phyloP scores from a whole-genome alignment of 352 stramenopile genomes.

The Pseudoperonospora humuli region DNA sequence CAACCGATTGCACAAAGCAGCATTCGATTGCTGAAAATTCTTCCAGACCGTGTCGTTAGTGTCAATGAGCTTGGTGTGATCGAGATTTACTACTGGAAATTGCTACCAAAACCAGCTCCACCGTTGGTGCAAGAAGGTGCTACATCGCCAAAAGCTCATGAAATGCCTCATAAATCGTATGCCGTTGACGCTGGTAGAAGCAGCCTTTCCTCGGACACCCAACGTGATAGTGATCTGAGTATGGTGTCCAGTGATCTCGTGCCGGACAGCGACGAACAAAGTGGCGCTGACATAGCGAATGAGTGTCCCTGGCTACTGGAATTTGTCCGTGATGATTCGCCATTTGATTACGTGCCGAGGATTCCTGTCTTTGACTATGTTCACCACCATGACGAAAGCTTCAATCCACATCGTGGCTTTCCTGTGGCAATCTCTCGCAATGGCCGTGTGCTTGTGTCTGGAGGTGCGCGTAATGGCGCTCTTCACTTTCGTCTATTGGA shows the following conservation, averaged over 20 bases:
- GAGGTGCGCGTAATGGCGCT: constrained; percentile 61
- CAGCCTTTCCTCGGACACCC: constrained; percentile 10
- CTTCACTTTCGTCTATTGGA: constrained; percentile 73
- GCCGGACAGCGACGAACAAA: constrained; percentile 5
- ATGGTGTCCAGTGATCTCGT: constrained; percentile 4
- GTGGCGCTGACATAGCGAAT: constrained; percentile 4
- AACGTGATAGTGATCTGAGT: constrained; percentile 14
- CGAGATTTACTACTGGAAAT: constrained; percentile 82
- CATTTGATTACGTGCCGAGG: constrained; percentile 74
- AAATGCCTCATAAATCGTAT: constrained; percentile 11
- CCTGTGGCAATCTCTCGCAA: constrained; percentile 62
- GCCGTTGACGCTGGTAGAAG: constrained; percentile 3
- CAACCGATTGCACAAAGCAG: constrained; percentile 50
- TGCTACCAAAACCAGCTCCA: constrained; percentile 44
- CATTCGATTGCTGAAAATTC: constrained; percentile 62
- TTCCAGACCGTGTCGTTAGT: constrained; percentile 66
- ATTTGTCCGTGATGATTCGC: constrained; percentile 56
- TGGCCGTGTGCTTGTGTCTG: constrained; percentile 63
- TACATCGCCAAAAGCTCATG: constrained; percentile 8
- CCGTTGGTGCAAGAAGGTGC: not conserved
- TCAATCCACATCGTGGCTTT: constrained; percentile 21
- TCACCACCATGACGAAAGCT: constrained; percentile 12
- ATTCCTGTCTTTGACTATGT: constrained; percentile 65
- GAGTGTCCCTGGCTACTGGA: constrained; percentile 67
- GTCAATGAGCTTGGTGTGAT: constrained; percentile 81